Base-by-base conservation (phyloP, 768 basidiomycete species). In the Pleurotus tuber-regium region DNA sequence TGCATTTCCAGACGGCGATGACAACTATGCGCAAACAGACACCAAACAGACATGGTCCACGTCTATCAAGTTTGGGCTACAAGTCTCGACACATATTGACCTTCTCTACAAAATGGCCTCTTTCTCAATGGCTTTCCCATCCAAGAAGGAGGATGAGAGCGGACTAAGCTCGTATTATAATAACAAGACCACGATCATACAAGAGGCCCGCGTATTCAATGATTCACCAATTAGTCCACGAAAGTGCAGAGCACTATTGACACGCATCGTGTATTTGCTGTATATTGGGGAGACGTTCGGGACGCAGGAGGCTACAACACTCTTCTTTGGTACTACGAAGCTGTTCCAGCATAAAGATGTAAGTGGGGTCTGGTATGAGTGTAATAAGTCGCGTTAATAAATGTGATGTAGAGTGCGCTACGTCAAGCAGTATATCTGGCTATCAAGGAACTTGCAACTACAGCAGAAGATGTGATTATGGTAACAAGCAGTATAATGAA, bases 401-500 rank as follows among this genome's bases (percentile, higher is more conserved):
- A 26, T 41, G 51, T 35, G 16, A 48, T 54, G 14, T 70, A 98
- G 95, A 87, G 87, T 61, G 95, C 95, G 8, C 77, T 99, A 55
- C 86, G 97, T 52, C 97, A 99, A 70, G 95, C 94, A 75, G 95
- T 99, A 21, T 99, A 99, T 73, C 79, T 99, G 54, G 90, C 96
- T 46, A 98, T 99, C 75, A 99, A 98, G 75, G 97, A 99, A 69
- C 80, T 99, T 9, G 88, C 94, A 24, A 85, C 82, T 29, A 87
- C 89, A n/a, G 92, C 97, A 12, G 94, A 99, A 69, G 96, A 98
- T 76, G 93, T 98, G 24, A 97, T 99, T 60, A 99, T 99, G 93
- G 95, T 98, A 56, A 99, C 97, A 8, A 91, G 87, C 67, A 97
- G 93, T 63, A 98, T 99, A 68, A 97, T 97, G 95, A 98, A 98